Evolutionary conservation across 345 rosid genomes (phyloP).

Genomic region (Euclidium syriacum): DNA sequence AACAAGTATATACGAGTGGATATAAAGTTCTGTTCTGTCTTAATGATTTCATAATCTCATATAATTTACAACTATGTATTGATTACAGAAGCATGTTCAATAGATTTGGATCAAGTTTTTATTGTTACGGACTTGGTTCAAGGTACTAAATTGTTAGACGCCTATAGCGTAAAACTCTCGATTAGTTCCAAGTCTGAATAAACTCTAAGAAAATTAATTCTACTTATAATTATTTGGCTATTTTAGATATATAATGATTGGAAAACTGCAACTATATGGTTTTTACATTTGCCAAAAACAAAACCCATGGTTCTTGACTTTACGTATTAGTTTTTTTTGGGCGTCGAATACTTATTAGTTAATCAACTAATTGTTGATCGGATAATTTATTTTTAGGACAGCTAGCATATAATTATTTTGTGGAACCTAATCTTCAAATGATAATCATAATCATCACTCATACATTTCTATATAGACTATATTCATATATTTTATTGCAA

Average conservation of each 20-base stretch:
- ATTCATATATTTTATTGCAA: neutral
- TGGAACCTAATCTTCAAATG: neutral
- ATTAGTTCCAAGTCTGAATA: neutral
- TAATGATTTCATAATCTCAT: slow-evolving; percentile 9
- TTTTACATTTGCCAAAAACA: no score
- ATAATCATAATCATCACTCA: neutral
- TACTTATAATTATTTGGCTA: neutral
- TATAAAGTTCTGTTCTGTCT: slow-evolving; percentile 14
- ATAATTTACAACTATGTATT: neutral
- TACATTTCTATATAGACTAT: neutral
- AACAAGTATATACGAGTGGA: slow-evolving; percentile 20
- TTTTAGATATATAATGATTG: neutral
- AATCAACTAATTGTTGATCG: neutral
- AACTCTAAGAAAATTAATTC: neutral
- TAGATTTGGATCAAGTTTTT: slow-evolving; percentile 6
- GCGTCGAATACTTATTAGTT: no score
- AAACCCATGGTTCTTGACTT: slow-evolving; percentile 1
- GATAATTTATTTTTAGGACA: slow-evolving; percentile 6
- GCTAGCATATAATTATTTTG: slow-evolving; percentile 12
- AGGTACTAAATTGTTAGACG: neutral
- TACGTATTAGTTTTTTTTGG: neutral
- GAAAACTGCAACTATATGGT: neutral
- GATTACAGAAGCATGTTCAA: neutral
- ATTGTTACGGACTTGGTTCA: slow-evolving; percentile 8
- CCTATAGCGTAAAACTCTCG: neutral